Evolutionary conservation across 2,329 filamentous ascomycete genomes (phyloP), one percentile per base, ranked within the genome.

Genomic region (Beauveria rudraprayagi): DNA sequence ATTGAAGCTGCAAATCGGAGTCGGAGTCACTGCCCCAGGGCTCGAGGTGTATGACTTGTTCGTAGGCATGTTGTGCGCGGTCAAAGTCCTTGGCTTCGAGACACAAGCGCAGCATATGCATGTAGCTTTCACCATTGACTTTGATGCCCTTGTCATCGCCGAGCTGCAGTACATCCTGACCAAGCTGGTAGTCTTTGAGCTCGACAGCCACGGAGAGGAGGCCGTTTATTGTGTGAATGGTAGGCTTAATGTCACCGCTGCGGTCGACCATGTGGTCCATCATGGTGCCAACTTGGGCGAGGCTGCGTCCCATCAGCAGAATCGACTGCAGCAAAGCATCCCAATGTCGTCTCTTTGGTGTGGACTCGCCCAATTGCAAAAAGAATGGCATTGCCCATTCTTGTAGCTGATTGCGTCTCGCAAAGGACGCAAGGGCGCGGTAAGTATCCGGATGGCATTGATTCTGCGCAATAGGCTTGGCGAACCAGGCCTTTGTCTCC

Each of bases 271-370:
- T 91, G 65, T 86, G 83, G 81, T 63, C 92, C 80, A 69, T 91
- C 86, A 71, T 91, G 22, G 62, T 66, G 47, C 71, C 66, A 11
- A 75, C 70, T 47, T 73, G 70, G 16, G 67, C 84, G 1, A 89
- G 83, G 1, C 85, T 84, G 69, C 87, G 89, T 22, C 87, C 89
- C 60, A 82, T 72, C 10, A 85, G 83, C 8, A 88, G 81, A 14
- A 89, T 86, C 34, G 90, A 87, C 85, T 90, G 83, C 48, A 94
- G 82, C 14, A 91, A 77, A 14, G 87, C 80, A 68, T 94, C 88
- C 85, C 89, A 91, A 24, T 81, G 81, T 37, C 78, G 73, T 64
- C 87, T 85, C 47, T 69, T 70, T 5, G 76, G 79, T 57, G 71
- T 75, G 50, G 69, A 72, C 56, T 81, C 76, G 48, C 80, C 77